Conservation (phyloP, 2,329 filamentous ascomycete species). For the Alternaria incomplexa region DNA sequence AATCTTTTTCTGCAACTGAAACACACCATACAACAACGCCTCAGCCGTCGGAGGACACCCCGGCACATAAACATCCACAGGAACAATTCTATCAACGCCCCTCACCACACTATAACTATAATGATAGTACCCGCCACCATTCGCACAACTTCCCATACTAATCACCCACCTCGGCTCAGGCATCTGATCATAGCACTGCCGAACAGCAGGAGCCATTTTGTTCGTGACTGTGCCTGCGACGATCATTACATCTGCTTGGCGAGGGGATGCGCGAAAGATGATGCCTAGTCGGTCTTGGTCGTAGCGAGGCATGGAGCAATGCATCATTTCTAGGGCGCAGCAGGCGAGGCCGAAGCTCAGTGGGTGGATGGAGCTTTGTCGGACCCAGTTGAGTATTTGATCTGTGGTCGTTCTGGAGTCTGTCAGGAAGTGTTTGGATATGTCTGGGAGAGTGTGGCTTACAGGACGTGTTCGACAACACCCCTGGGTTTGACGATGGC, state of each 20-base stretch:
- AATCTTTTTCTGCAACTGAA: conserved; percentile 82
- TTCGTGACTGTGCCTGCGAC: conserved; percentile 91
- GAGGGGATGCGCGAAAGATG: conserved; percentile 87
- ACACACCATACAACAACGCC: conserved; percentile 67
- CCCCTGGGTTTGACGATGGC: conserved; percentile 2
- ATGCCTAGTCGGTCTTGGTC: conserved; percentile 89
- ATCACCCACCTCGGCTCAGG: conserved; percentile 87
- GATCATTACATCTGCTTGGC: conserved; percentile 92
- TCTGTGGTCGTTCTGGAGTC: conserved; percentile 73
- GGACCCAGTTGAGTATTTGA: conserved; percentile 83
- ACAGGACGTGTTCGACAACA: conserved; percentile 19
- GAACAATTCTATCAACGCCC: conserved; percentile 78
- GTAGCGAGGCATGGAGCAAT: conserved; percentile 85
- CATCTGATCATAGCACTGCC: conserved; percentile 96
- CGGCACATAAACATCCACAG: conserved; percentile 81
- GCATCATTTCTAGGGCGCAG: conserved; percentile 95
- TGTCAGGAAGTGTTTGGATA: background rate
- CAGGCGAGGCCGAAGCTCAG: conserved; percentile 90
- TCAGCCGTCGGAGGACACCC: conserved; percentile 69
- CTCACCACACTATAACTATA: conserved; percentile 81
- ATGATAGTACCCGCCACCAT: conserved; percentile 85
- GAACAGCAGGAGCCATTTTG: conserved; percentile 91
- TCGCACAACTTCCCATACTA: conserved; percentile 84
- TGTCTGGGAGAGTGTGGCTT: background rate
- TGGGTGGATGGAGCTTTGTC: conserved; percentile 85